A percentile compares a stretch with the other conserved stretches of the same genome.
phyloP scores from a whole-genome alignment of 495 filamentous ascomycete species.

The Podospora pseudopauciseta region DNA sequence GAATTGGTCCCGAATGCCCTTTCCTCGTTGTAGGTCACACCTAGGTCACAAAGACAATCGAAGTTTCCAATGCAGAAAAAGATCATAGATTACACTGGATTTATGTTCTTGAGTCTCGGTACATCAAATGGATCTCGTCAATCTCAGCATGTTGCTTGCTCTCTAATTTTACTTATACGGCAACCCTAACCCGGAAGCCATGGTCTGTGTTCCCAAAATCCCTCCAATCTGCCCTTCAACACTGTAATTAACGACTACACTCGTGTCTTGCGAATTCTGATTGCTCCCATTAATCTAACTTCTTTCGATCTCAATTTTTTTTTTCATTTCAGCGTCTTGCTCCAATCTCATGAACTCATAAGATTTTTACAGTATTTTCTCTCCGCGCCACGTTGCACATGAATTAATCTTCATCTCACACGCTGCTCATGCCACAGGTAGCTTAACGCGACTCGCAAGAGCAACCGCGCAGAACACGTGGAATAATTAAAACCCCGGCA shows the following conservation, averaged over 20 bases:
- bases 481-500: neutral
- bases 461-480: neutral
- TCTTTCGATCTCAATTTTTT: neutral
- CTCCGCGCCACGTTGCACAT: neutral
- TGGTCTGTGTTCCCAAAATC: neutral
- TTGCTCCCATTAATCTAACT: neutral
- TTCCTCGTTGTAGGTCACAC: neutral
- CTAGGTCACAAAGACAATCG: neutral
- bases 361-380: neutral
- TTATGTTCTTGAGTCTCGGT: too few species aligned
- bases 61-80: neutral
- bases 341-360: neutral
- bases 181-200: neutral
- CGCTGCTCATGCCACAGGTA: neutral
- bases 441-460: neutral
- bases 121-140: too few species aligned
- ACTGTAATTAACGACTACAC: neutral
- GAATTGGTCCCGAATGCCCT: neutral
- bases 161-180: neutral
- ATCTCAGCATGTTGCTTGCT: neutral
- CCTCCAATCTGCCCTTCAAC: too few species aligned
- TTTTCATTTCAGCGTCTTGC: neutral
- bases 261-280: neutral
- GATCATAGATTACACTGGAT: neutral
- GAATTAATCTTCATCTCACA: neutral